Conservation (phyloP, 2,329 filamentous ascomycete genomes). For the Aspergillus sp. region DNA sequence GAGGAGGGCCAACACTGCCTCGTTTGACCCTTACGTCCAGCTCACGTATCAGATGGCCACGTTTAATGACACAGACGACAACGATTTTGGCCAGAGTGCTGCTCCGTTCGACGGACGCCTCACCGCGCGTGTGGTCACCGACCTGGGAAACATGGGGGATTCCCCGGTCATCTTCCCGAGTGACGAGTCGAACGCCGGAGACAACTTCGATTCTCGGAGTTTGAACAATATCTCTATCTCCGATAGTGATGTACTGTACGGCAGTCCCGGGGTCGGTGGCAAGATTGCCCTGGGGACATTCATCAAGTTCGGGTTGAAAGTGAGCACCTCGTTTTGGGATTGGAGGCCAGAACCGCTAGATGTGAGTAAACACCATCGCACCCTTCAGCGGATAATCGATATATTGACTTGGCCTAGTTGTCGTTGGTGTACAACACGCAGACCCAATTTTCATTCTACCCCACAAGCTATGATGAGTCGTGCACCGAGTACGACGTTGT, state of each 20-base stretch:
- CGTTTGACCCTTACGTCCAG: not conserved
- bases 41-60: not conserved
- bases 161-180: not conserved
- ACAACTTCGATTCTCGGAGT: not conserved
- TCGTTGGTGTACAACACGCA: not conserved
- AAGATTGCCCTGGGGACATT: not conserved
- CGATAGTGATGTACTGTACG: not conserved
- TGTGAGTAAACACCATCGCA: not conserved
- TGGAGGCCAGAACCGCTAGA: not conserved
- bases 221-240: not conserved
- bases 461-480: not conserved
- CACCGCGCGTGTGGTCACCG: not conserved
- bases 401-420: not conserved
- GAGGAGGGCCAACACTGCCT: not conserved
- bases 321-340: not conserved
- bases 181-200: not conserved
- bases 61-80: not conserved
- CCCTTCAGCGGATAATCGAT: not conserved
- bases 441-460: not conserved
- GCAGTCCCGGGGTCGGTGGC: not conserved
- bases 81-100: not conserved
- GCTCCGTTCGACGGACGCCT: not conserved
- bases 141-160: not conserved
- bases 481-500: not conserved
- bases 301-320: not conserved